Evolutionary conservation across 2,329 filamentous ascomycete species (phyloP), one percentile per base, ranked within the genome.

Genomic region (Stachybotrys echinatus): DNA sequence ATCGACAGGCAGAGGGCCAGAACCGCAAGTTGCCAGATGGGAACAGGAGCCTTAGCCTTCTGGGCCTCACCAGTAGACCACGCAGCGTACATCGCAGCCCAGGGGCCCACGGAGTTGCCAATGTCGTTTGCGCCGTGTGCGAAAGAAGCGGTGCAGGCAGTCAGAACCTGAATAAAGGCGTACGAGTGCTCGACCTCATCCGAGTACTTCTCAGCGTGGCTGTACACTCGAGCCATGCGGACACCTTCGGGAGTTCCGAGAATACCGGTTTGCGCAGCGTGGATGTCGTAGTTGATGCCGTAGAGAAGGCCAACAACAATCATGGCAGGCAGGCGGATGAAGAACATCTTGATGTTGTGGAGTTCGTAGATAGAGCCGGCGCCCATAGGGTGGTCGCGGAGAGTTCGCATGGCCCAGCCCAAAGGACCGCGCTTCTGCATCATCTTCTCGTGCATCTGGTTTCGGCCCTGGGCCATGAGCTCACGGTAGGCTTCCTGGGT

Each of bases 271-370:
- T 91, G 88, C 5, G 86, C 85, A 46, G 80, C 77, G 75, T 92
- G 88, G 61, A 92, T 92, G 58, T 92, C 88, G 71, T 92, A 92
- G 76, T 92, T 76, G 22, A 86, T 65, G 66, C 89, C 89, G 64
- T 92, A 92, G 48, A 91, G 79, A 18, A 74, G 62, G 49, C 76
- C 87, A 55, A 74, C 75, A 40, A 83, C 75, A 53, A 89, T 65
- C 68, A 78, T 77, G 47, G 89, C 87, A 1, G 88, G 88, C 10
- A 92, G 62, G 20, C 88, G 86, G 69, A 81, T 86, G 52, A 74
- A 23, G 20, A 84, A 52, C 47, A 78, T 77, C 62, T 76, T 79
- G 54, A 91, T 71, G 75, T 92, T 92, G 69, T 83, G 74, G 21
- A 77, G 59, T 70, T 92, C 88, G 71, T 92, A 89, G 55, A 92